Percentiles rank a stretch among this genome's conserved stretches.
phyloP scores from a whole-genome alignment of 1,284 basidiomycete species.

The Macrocystidia cucumis region DNA sequence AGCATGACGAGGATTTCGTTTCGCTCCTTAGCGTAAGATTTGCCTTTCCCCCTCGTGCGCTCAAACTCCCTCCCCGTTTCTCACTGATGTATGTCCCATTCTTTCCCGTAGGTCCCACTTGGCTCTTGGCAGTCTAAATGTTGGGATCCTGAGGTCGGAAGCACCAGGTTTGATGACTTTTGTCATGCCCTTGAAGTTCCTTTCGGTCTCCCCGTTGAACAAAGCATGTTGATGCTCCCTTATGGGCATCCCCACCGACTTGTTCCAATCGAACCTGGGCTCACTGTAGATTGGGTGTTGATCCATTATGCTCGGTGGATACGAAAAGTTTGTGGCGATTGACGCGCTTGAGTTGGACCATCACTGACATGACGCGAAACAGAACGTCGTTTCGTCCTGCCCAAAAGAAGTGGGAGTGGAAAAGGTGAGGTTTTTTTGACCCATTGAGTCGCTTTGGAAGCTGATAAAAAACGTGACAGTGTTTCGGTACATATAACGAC shows the following conservation, averaged over 20 bases:
- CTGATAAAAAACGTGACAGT: too few relatives aligned
- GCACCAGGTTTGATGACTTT: constrained; percentile 62
- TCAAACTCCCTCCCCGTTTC: too few relatives aligned
- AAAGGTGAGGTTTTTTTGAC: too few relatives aligned
- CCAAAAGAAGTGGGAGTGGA: constrained; percentile 45
- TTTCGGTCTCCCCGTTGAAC: constrained; percentile 17
- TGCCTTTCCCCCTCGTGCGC: too few relatives aligned
- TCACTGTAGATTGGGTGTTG: constrained; percentile 49
- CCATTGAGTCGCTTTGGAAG: too few relatives aligned
- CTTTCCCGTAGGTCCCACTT: constrained; percentile 32
- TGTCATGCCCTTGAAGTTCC: constrained; percentile 54
- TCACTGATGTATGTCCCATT: too few relatives aligned
- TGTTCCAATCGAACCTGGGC: constrained; percentile 31
- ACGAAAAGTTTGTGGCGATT: constrained; percentile 41
- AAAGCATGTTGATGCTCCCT: constrained; percentile 25
- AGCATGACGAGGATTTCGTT: constrained; percentile 76
- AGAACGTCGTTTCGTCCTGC: constrained; percentile 61
- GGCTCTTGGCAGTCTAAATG: constrained; percentile 40
- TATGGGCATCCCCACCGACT: constrained; percentile 36
- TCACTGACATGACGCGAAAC: not conserved
- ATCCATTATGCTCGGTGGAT: constrained; percentile 77
- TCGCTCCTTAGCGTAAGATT: constrained; percentile 59
- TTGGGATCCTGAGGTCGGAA: constrained; percentile 72
- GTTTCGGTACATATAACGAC: constrained; percentile 81
- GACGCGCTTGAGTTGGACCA: not conserved